A percentile compares a stretch with the other conserved stretches of the same genome.
Conservation (phyloP, 139 green algal species). For the Coelastrella sp. region DNA sequence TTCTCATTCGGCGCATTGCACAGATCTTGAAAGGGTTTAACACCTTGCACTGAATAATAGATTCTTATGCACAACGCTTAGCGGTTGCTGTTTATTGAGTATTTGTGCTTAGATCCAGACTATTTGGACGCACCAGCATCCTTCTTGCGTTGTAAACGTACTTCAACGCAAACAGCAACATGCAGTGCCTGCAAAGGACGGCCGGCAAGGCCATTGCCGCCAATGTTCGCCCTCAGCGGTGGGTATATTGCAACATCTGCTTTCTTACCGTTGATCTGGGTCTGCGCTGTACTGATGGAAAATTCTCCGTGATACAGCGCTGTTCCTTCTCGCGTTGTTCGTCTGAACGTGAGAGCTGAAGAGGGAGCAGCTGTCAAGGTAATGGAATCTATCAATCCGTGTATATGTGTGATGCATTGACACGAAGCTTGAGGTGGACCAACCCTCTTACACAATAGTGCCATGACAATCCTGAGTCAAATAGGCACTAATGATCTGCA, state of each 20-base stretch:
- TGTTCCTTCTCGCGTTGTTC: not conserved
- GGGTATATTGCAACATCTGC: not conserved
- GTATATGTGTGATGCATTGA: not conserved
- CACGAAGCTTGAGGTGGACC: not conserved
- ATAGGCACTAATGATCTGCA: not conserved
- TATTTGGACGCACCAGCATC: not conserved
- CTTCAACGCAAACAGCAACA: slow-evolving; percentile 5
- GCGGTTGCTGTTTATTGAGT: too few species aligned
- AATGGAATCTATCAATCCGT: not conserved
- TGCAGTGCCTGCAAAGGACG: slow-evolving; percentile 6
- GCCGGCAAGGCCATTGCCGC: not conserved
- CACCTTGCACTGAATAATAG: not conserved
- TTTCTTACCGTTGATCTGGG: not conserved
- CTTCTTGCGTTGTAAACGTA: not conserved
- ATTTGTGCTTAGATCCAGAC: not conserved
- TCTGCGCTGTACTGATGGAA: not conserved
- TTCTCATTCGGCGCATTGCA: too few species aligned
- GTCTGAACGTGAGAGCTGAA: slow-evolving; percentile 34
- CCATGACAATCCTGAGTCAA: not conserved
- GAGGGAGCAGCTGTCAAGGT: slow-evolving; percentile 36
- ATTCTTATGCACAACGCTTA: not conserved
- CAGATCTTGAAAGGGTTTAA: slow-evolving; percentile 4
- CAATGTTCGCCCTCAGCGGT: slow-evolving; percentile 3
- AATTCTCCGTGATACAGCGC: slow-evolving; percentile 6
- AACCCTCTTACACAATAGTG: not conserved